These are phyloP conservation scores for Chrysanthemum seticuspe DNA, from an alignment of 129 eudicot genomes.

Conservation along the genomic window DNA sequence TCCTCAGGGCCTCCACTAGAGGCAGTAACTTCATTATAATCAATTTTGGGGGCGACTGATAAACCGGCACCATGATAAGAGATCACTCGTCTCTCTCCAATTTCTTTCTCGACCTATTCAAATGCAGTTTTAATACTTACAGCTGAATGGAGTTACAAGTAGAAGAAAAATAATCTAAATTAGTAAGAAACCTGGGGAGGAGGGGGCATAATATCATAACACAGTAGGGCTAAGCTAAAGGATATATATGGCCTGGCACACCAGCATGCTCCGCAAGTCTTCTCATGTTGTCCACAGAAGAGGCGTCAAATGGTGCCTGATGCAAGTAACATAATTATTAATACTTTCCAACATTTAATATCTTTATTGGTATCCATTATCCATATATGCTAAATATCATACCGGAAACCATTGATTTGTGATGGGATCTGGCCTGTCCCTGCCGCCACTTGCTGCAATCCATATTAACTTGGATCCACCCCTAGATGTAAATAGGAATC, in stretches of 20 bases:
- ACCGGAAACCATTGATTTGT: slow-evolving; percentile 93
- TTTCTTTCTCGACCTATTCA: slow-evolving; percentile 89
- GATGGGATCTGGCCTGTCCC: slow-evolving; percentile 95
- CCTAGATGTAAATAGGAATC: slow-evolving; percentile 37
- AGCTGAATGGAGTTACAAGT: not conserved
- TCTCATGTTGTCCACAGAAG: slow-evolving; percentile 84
- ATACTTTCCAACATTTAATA: not conserved
- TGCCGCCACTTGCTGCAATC: slow-evolving; percentile 99
- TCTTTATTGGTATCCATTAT: no score
- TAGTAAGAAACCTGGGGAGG: slow-evolving; percentile 66
- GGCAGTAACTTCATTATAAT: slow-evolving; percentile 45
- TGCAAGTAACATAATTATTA: slow-evolving; percentile 3
- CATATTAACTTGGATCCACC: slow-evolving; percentile 91
- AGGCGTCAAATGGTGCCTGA: slow-evolving; percentile 90
- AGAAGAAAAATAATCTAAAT: slow-evolving; percentile 7
- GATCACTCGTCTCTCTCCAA: slow-evolving; percentile 83
- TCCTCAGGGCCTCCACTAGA: slow-evolving; percentile 59
- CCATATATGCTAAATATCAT: slow-evolving; percentile 19
- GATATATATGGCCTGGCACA: slow-evolving; percentile 78
- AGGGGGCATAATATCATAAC: slow-evolving; percentile 98
- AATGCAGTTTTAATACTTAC: not conserved
- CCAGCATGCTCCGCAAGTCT: slow-evolving; percentile 93
- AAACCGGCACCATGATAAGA: slow-evolving; percentile 81
- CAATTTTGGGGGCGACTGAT: slow-evolving; percentile 61
- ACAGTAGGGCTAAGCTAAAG: slow-evolving; percentile 79